Base-by-base conservation (phyloP, 257 asterid species). In the Plantago major region DNA sequence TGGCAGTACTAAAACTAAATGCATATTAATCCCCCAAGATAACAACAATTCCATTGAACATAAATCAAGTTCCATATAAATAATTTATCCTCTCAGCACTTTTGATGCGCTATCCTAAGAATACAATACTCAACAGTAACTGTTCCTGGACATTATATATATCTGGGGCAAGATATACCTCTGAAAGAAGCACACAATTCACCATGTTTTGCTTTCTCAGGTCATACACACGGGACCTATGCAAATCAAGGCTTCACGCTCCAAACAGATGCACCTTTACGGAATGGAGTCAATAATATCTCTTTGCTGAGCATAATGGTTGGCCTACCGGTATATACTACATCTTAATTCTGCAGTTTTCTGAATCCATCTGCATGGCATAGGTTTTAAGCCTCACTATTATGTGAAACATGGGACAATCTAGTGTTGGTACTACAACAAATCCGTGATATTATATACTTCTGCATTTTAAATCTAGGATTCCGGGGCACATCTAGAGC, bases 401-500 rank as follows among this genome's bases (percentile, higher is more conserved):
- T 22, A 52, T 52, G 40, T 10, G 19, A 13, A 15, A n/a, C 45
- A 53, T 37, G 47, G 13, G 46, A 42, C 42, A 14, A 12, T 51
- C 30, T 11, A 13, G 48, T 40, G 28, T 58, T 10, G 58, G 48
- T 54, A 55, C 14, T 40, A 30, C 45, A 63, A 30, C 22, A 62
- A 44, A 52, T 30, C 26, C 12, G 18, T 58, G 58, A 42, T 63
- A 11, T 62, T 2, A 42, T 46, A 19, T 19, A 17, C 9, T 45
- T 42, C 30, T 53, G 40, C 38, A 50, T 68, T 59, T 54, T 3
- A 48, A 62, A 30, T 66, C 61, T 64, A 88, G 98, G 88, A 91
- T 75, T 86, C 96, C 12, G 98, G 96, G 50, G 76, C 98, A 55
- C 67, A 22, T 75, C 74, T 88, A 78, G 96, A 88, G 84, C 82